Percentiles rank a stretch among this genome's conserved stretches.
These are phyloP conservation scores for Yarrowia hollandica DNA, from an alignment of 805 yeast species.

Conservation along the genomic window DNA sequence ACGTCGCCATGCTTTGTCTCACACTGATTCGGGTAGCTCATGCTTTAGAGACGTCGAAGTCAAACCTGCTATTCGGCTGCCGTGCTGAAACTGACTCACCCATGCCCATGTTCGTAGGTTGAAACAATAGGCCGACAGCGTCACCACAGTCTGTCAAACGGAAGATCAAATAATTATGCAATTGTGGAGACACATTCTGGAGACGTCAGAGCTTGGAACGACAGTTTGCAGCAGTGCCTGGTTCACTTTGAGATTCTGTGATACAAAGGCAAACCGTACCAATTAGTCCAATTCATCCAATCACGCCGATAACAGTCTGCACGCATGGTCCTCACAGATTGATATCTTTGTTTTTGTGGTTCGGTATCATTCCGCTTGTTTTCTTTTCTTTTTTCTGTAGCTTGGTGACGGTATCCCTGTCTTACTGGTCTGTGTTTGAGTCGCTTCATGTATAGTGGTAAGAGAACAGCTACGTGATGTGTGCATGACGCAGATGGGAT, in stretches of 20 bases:
- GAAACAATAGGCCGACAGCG: neutral
- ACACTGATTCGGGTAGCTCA: neutral
- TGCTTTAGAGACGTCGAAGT: neutral
- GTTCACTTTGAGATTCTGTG: neutral
- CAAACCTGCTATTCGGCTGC: slow-evolving; percentile 1
- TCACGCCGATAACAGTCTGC: neutral
- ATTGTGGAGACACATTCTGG: too few species aligned
- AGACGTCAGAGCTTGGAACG: too few species aligned
- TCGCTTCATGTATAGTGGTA: neutral
- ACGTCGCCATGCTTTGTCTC: slow-evolving; percentile 14
- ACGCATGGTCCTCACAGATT: neutral
- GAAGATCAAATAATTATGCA: too few species aligned
- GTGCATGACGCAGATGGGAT: slow-evolving; percentile 3
- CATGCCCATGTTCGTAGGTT: neutral
- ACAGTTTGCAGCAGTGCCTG: neutral
- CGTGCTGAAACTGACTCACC: neutral
- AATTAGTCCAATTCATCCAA: neutral
- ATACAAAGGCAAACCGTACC: neutral
- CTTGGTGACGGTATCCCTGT: neutral
- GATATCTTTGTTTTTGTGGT: neutral
- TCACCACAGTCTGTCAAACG: neutral
- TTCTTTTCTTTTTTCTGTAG: neutral
- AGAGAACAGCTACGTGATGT: neutral
- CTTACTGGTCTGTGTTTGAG: neutral
- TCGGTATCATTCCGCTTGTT: neutral